phyloP scores from a whole-genome alignment of 2,329 filamentous ascomycete species.

The Venturia effusa region DNA sequence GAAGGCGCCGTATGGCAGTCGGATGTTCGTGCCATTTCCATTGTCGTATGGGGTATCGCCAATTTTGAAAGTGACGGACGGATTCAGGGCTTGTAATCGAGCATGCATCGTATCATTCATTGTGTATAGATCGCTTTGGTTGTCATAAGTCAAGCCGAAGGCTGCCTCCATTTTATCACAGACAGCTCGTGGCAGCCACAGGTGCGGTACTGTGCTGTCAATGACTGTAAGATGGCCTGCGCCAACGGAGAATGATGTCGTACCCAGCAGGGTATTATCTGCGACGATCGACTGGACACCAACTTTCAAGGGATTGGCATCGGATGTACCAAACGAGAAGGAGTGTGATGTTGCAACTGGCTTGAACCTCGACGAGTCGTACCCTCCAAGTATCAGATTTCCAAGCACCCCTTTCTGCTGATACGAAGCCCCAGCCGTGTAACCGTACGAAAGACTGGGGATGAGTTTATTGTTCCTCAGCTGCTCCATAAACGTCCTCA shows the following conservation, averaged over 20 bases:
- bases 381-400: constrained; percentile 27
- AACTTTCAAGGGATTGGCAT: constrained; percentile 16
- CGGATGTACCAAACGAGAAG: constrained; percentile 16
- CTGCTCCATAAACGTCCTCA: constrained; percentile 21
- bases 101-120: constrained; percentile 26
- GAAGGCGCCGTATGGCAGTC: constrained; percentile 29
- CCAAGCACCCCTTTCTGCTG: constrained; percentile 6
- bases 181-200: constrained; percentile 28
- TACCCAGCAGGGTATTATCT: constrained; percentile 13
- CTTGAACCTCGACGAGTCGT: constrained; percentile 23
- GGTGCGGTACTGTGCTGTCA: constrained; percentile 27
- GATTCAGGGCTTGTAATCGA: constrained; percentile 21
- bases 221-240: constrained; percentile 22
- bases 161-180: constrained; percentile 25
- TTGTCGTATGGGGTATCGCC: constrained; percentile 17
- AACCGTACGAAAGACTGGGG: constrained; percentile 27
- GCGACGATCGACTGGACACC: constrained; percentile 17
- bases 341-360: constrained; percentile 17
- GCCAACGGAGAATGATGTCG: constrained; percentile 12
- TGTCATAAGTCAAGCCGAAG: constrained; percentile 29
- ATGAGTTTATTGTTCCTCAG: constrained; percentile 23
- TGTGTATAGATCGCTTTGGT: constrained; percentile 23
- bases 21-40: constrained; percentile 21
- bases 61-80: constrained; percentile 23
- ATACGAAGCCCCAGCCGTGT: constrained; percentile 29